A percentile compares a stretch with the other conserved stretches of the same genome.
phyloP scores from a whole-genome alignment of 768 basidiomycete genomes.

The Leccinum rimulosum region DNA sequence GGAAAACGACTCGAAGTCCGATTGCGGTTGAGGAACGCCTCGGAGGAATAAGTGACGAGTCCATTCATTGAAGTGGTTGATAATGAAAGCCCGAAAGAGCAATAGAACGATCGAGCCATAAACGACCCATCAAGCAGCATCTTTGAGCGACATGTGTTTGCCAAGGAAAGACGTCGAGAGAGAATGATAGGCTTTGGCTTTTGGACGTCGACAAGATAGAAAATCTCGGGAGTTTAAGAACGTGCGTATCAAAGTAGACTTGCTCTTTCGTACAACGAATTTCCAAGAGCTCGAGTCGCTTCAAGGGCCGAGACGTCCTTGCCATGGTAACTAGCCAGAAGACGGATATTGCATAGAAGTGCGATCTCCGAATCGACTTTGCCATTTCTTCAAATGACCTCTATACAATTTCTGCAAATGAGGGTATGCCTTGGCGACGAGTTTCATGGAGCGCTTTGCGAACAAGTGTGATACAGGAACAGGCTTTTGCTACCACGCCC shows the following conservation, averaged over 20 bases:
- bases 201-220: slow-evolving; percentile 82
- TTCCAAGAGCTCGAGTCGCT: slow-evolving; percentile 70
- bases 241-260: slow-evolving; percentile 71
- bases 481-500: slow-evolving; percentile 33
- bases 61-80: slow-evolving; percentile 89
- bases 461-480: no score
- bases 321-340: slow-evolving; percentile 56
- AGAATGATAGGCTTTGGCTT: slow-evolving; percentile 62
- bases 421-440: slow-evolving; percentile 72
- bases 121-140: slow-evolving; percentile 74
- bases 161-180: slow-evolving; percentile 88
- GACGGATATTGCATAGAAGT: slow-evolving; percentile 62
- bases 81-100: slow-evolving; percentile 86
- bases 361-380: slow-evolving; percentile 38
- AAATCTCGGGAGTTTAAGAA: slow-evolving; percentile 75
- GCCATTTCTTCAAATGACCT: slow-evolving; percentile 56
- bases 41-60: slow-evolving; percentile 87
- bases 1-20: slow-evolving; percentile 77
- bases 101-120: slow-evolving; percentile 76
- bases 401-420: slow-evolving; percentile 54
- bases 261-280: slow-evolving; percentile 62
- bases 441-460: slow-evolving; percentile 26
- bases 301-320: slow-evolving; percentile 79
- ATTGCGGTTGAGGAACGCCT: slow-evolving; percentile 87
- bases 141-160: slow-evolving; percentile 73